phyloP scores from a whole-genome alignment of 768 basidiomycete species.

The Pleurotus ostreatus region DNA sequence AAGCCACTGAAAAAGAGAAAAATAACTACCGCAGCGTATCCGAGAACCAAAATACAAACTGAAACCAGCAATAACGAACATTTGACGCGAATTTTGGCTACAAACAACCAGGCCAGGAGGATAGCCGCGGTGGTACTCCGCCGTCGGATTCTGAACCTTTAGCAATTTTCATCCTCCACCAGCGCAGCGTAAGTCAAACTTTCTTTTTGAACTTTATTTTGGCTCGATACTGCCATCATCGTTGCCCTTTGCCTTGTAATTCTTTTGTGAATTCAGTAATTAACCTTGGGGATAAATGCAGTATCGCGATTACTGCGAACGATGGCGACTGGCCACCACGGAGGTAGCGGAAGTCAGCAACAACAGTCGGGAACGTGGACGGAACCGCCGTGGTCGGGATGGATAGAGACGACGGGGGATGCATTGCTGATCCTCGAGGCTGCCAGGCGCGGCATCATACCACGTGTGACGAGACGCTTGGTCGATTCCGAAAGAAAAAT shows the following conservation, averaged over 20 bases:
- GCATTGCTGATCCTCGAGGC: slow-evolving; percentile 97
- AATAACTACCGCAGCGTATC: too few species aligned
- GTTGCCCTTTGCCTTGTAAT: slow-evolving; percentile 21
- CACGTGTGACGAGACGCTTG: slow-evolving; percentile 86
- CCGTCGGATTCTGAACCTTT: slow-evolving; percentile 14
- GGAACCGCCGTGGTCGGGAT: slow-evolving; percentile 90
- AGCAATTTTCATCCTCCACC: slow-evolving; percentile 45
- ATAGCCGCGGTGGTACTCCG: slow-evolving; percentile 34
- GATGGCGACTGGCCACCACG: slow-evolving; percentile 36
- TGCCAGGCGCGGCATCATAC: slow-evolving; percentile 84
- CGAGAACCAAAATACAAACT: neutral
- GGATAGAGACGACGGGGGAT: slow-evolving; percentile 93
- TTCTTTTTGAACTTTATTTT: slow-evolving; percentile 66
- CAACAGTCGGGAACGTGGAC: slow-evolving; percentile 55
- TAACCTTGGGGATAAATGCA: slow-evolving; percentile 1
- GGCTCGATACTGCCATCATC: slow-evolving; percentile 27
- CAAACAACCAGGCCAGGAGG: slow-evolving; percentile 7
- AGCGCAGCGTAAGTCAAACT: slow-evolving; percentile 69
- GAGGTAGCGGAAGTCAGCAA: slow-evolving; percentile 20
- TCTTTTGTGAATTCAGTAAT: neutral
- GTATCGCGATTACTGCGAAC: slow-evolving; percentile 12
- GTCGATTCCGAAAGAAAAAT: slow-evolving; percentile 90
- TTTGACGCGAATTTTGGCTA: too few species aligned
- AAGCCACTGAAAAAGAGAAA: neutral
- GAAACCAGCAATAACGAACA: too few species aligned